phyloP scores from a whole-genome alignment of 1,139 yeast species.

The Kluyveromyces marxianus region DNA sequence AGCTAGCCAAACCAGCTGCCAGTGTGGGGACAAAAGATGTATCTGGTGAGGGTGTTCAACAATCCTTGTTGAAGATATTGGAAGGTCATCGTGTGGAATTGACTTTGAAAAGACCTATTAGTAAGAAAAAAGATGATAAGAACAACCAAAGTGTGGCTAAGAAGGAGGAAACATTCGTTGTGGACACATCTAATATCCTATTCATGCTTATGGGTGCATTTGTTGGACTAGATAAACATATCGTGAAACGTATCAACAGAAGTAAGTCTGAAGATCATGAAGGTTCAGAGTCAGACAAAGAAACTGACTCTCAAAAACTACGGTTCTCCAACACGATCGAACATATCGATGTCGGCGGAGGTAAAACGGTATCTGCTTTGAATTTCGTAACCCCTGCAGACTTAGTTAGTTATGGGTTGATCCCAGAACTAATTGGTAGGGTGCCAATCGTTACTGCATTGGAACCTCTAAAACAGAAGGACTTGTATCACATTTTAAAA shows the following conservation, averaged over 20 bases:
- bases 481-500: conserved; percentile 39
- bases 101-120: conserved; percentile 36
- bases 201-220: conserved; percentile 52
- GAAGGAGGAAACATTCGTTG: conserved; percentile 35
- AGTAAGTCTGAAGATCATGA: conserved; percentile 9
- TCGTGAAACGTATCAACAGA: conserved; percentile 32
- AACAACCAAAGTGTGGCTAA: conserved; percentile 29
- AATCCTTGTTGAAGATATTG: conserved; percentile 43
- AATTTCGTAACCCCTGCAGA: conserved; percentile 41
- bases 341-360: conserved; percentile 31
- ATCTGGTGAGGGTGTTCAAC: conserved; percentile 54
- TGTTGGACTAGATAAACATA: conserved; percentile 43
- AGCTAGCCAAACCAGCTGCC: conserved; percentile 40
- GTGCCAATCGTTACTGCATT: conserved; percentile 44
- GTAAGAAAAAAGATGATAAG: conserved; percentile 29
- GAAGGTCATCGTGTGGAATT: conserved; percentile 46
- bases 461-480: conserved; percentile 36
- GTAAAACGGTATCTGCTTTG: conserved; percentile 34
- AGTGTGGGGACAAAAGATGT: conserved; percentile 44
- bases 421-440: conserved; percentile 49
- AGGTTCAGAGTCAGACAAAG: conserved; percentile 5
- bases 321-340: conserved; percentile 26
- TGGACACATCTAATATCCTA: conserved; percentile 45
- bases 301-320: conserved; percentile 12
- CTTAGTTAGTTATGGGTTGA: conserved; percentile 40